These are phyloP conservation scores for Pleurotus cornucopiae DNA, from an alignment of 768 basidiomycete genomes.

Conservation along the genomic window DNA sequence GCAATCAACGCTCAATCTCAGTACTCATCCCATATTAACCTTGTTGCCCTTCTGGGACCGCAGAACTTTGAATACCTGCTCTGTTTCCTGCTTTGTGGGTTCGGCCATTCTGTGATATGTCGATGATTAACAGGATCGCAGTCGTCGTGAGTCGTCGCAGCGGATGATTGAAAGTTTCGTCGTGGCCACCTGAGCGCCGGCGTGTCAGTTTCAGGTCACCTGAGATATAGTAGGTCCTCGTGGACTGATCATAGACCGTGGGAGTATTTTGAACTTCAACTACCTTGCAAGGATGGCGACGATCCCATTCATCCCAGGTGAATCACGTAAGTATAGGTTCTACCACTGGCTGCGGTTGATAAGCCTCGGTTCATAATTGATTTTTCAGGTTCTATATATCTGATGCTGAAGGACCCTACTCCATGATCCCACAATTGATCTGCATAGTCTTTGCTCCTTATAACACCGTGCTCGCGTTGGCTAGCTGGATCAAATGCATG, in stretches of 20 bases:
- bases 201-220: not conserved
- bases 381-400: too few relatives aligned
- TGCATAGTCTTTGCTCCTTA: too few relatives aligned
- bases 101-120: conserved; percentile 47
- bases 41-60: conserved; percentile 88
- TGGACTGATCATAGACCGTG: not conserved
- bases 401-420: too few relatives aligned
- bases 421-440: too few relatives aligned
- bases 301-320: too few relatives aligned
- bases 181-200: not conserved
- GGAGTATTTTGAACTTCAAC: too few relatives aligned
- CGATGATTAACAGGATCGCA: conserved; percentile 1
- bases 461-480: too few relatives aligned
- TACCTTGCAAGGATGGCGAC: too few relatives aligned
- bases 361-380: too few relatives aligned
- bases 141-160: conserved; percentile 11
- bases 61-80: conserved; percentile 79
- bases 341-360: too few relatives aligned
- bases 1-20: not conserved
- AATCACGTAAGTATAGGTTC: too few relatives aligned
- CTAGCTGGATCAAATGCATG: too few relatives aligned
- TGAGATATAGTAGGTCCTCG: not conserved
- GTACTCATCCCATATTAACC: conserved; percentile 30
- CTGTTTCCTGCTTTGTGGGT: conserved; percentile 82
- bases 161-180: not conserved